Conservation (phyloP, 768 basidiomycete species). For the Boletus vermiculosoides region DNA sequence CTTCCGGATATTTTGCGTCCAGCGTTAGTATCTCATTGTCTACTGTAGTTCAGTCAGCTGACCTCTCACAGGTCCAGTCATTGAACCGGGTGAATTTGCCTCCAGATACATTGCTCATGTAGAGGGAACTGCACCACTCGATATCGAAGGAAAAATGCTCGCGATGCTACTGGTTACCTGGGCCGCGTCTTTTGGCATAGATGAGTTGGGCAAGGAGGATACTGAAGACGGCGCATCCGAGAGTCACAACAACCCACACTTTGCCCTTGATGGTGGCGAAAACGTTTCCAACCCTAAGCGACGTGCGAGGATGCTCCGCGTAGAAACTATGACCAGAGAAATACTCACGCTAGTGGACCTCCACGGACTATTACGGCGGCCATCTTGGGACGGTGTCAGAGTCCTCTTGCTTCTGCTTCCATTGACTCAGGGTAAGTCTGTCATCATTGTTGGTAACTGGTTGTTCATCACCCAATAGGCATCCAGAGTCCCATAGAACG, state of each 20-base stretch:
- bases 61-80: constrained; percentile 65
- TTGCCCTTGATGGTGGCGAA: constrained; percentile 19
- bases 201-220: constrained; percentile 64
- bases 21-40: constrained; percentile 53
- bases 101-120: constrained; percentile 66
- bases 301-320: constrained; percentile 50
- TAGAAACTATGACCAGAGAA: constrained; percentile 71
- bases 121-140: constrained; percentile 60
- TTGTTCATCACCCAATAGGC: constrained; percentile 19
- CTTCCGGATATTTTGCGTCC: constrained; percentile 80
- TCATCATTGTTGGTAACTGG: neutral
- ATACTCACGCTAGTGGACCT: constrained; percentile 79
- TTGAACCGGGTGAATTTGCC: constrained; percentile 78
- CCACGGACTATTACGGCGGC: constrained; percentile 73
- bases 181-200: constrained; percentile 87
- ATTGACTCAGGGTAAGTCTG: constrained; percentile 70
- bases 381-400: constrained; percentile 85
- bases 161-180: constrained; percentile 81
- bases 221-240: constrained; percentile 6
- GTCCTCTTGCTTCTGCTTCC: constrained; percentile 77
- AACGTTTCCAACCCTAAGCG: constrained; percentile 38
- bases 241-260: constrained; percentile 1
- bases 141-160: constrained; percentile 73
- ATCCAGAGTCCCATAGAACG: constrained; percentile 31
- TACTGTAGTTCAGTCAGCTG: constrained; percentile 3